These are phyloP conservation scores for Domatiomyces globalis DNA, from an alignment of 2,329 filamentous ascomycete genomes.

Conservation along the genomic window DNA sequence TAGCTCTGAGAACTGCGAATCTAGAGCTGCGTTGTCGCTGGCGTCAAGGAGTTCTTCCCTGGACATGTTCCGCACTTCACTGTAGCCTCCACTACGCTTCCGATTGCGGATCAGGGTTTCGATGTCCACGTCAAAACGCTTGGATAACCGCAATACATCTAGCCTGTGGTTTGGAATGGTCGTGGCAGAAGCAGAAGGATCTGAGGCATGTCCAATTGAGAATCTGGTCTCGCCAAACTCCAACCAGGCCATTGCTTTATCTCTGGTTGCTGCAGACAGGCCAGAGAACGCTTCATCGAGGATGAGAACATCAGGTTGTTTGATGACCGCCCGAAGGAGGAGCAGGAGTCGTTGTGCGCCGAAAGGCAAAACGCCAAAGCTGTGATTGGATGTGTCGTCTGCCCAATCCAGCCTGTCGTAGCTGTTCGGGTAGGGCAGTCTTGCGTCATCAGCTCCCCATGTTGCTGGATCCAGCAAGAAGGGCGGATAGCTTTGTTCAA, in stretches of 20 bases:
- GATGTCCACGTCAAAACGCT: neutral
- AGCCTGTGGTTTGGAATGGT: slow-evolving; percentile 2
- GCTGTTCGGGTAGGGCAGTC: neutral
- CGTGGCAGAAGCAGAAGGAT: neutral
- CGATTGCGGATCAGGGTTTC: slow-evolving; percentile 1
- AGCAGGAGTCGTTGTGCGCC: slow-evolving; percentile 72
- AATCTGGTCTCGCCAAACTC: slow-evolving; percentile 43
- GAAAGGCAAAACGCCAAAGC: slow-evolving; percentile 62
- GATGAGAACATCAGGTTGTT: slow-evolving; percentile 66
- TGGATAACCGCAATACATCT: neutral
- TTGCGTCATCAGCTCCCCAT: neutral
- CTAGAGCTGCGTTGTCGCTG: slow-evolving; percentile 32
- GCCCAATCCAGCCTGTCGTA: slow-evolving; percentile 14
- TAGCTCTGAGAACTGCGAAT: slow-evolving; percentile 12
- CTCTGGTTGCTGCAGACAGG: slow-evolving; percentile 66
- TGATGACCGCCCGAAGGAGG: slow-evolving; percentile 68
- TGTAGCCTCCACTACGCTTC: neutral
- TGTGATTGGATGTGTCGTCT: slow-evolving; percentile 21
- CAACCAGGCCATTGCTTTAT: slow-evolving; percentile 76
- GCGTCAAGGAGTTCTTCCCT: neutral
- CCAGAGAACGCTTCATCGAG: slow-evolving; percentile 80
- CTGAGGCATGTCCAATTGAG: slow-evolving; percentile 1
- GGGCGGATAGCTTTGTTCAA: slow-evolving; percentile 5
- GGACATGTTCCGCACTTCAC: neutral
- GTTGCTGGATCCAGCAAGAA: slow-evolving; percentile 10